Evolutionary conservation across 257 asterid genomes (phyloP), one percentile per base, ranked within the genome.

Genomic region (Leonotis leonurus): DNA sequence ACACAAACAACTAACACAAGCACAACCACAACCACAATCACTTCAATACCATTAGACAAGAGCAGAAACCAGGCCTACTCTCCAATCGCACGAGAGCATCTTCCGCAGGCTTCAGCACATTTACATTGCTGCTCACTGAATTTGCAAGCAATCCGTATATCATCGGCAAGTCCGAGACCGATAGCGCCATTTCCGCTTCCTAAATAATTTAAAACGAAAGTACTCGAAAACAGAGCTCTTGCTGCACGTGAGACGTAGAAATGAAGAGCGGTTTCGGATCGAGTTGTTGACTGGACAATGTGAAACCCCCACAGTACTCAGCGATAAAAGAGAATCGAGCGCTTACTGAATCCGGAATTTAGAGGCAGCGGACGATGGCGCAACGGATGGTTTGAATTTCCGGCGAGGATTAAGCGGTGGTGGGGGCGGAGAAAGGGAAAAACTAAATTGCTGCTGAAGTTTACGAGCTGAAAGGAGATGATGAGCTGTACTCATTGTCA

Each of bases 11-110:
- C 37, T 14, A 25, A 45, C 41, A 30, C 11, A 45, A 43, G 51
- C 56, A 60, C 24, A 56, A 29, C 20, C 56, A 60, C 24, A 56
- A 29, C 20, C 16, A 2, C 33, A 65, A 65, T 56, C 50, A 66
- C 53, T 57, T 55, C 13, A 54, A 53, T 90, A 93, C 99, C 99
- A 87, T 77, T 5, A 93, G 90, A 61, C 95, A 87, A 35, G 97
- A 93, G 87, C 97, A 89, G 78, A 93, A 93, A 56, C 99, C 97
- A 17, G 95, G 95, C 16, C 96, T 77, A 56, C 80, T 78, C 73
- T 87, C 99, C n/a, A 80, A 87, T 62, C 87, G 85, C 49, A 86
- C 87, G 36, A 93, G 92, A 27, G 96, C 80, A 39, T 72, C 78
- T 68, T 85, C 97, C 48, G 99, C 99, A 1, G 99, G 97, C 80